Evolutionary conservation across 2,329 filamentous ascomycete species (phyloP).

Genomic region (Hypoxylon sp.): DNA sequence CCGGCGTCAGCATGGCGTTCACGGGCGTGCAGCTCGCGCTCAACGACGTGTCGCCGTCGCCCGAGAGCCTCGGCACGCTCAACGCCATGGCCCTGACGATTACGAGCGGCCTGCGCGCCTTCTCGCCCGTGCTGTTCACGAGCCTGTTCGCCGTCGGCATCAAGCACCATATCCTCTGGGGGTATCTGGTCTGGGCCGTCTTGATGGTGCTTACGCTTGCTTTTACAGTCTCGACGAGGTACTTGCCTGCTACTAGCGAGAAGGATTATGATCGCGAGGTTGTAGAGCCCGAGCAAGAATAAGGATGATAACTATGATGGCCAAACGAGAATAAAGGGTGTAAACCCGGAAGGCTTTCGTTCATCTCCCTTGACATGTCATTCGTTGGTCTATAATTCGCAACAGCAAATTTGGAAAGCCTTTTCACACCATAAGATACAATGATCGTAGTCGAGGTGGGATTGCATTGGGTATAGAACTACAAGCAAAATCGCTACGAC

Average conservation of each 20-base stretch:
- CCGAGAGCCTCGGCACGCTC: conserved; percentile 73
- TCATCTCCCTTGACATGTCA: not conserved
- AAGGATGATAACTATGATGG: conserved; percentile 6
- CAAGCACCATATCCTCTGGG: conserved; percentile 68
- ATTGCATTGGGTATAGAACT: not conserved
- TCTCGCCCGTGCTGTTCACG: conserved; percentile 74
- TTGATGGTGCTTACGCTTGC: conserved; percentile 56
- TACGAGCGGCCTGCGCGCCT: conserved; percentile 70
- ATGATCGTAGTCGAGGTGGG: not conserved
- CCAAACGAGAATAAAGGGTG: not conserved
- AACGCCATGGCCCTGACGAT: conserved; percentile 76
- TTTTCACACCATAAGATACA: not conserved
- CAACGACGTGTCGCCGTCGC: conserved; percentile 78
- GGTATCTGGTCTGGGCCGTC: conserved; percentile 75
- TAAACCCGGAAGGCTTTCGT: not conserved
- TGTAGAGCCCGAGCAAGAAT: conserved; percentile 18
- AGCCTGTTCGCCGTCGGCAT: conserved; percentile 77
- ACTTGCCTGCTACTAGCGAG: conserved; percentile 52
- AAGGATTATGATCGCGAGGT: conserved; percentile 37
- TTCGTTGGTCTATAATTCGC: not conserved
- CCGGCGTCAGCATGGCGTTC: conserved; percentile 75
- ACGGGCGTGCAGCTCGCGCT: conserved; percentile 78
- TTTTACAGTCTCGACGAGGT: conserved; percentile 50
- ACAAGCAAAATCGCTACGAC: not conserved
- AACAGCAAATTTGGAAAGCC: not conserved